Evolutionary conservation across 2,329 filamentous ascomycete genomes (phyloP).

Genomic region (Pleoardoris graminearum): DNA sequence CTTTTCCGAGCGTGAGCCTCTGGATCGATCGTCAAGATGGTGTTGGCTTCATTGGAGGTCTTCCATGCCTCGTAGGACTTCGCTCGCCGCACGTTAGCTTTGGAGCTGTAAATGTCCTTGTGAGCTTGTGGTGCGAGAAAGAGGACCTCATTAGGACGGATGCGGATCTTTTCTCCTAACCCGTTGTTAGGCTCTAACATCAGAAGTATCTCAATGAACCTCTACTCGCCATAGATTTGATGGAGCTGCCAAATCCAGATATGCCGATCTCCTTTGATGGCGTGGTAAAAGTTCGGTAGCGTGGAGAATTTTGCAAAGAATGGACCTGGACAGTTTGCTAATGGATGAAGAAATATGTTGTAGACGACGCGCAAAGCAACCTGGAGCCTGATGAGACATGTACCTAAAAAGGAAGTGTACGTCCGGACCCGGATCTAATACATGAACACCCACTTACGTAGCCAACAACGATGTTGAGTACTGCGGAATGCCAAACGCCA

Average conservation of each 20-base stretch:
- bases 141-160: constrained; percentile 6
- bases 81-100: constrained; percentile 10
- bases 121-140: constrained; percentile 4
- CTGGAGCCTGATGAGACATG: no score
- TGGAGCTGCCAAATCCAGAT: constrained; percentile 17
- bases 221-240: not conserved
- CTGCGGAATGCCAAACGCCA: no score
- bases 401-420: no score
- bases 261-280: constrained; percentile 17
- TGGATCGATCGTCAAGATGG: constrained; percentile 8
- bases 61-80: constrained; percentile 11
- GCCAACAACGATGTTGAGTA: no score
- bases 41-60: constrained; percentile 3
- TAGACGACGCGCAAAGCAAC: constrained; percentile 3
- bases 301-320: constrained; percentile 10
- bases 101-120: constrained; percentile 5
- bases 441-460: no score
- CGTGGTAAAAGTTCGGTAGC: constrained; percentile 18
- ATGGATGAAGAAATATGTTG: constrained; percentile 17
- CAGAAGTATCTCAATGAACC: not conserved
- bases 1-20: constrained; percentile 7
- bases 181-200: not conserved
- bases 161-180: constrained; percentile 9
- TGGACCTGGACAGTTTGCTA: constrained; percentile 13
- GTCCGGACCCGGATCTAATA: no score